Conservation (phyloP, 106 monocot species). For the Vanilla planifolia region DNA sequence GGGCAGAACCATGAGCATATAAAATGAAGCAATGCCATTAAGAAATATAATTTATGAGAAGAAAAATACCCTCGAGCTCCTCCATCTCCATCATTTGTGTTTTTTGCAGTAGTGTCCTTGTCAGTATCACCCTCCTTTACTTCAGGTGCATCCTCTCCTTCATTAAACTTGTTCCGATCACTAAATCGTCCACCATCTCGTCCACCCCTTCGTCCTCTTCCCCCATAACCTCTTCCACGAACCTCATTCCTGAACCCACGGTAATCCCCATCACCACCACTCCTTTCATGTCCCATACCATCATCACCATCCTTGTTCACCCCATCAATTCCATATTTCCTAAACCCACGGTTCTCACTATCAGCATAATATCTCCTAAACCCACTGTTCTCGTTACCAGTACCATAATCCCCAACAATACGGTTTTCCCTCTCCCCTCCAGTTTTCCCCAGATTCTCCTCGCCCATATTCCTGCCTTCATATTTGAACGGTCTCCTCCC, state of each 20-base stretch:
- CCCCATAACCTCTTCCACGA: slow-evolving; percentile 9
- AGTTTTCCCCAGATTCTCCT: slow-evolving; percentile 3
- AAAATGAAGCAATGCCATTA: too few species aligned
- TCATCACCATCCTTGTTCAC: background rate
- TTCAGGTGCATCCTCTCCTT: background rate
- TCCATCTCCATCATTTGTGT: background rate
- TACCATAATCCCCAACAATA: too few species aligned
- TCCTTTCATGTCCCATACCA: too few species aligned
- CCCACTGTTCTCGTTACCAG: background rate
- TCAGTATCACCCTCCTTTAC: background rate
- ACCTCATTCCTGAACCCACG: slow-evolving; percentile 1
- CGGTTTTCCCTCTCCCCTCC: slow-evolving; percentile 11
- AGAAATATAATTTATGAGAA: background rate
- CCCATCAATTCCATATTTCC: background rate
- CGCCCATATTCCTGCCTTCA: slow-evolving; percentile 10
- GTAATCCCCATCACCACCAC: background rate
- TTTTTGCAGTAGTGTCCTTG: background rate
- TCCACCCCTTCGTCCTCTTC: slow-evolving; percentile 13
- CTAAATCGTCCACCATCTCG: slow-evolving; percentile 2
- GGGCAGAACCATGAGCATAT: too few species aligned
- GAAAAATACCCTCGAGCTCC: slow-evolving; percentile 19
- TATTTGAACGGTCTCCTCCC: slow-evolving; percentile 4
- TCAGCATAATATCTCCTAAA: slow-evolving; percentile 1
- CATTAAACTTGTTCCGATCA: background rate
- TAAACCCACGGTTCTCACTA: slow-evolving; percentile 1